Percentiles rank a stretch among this genome's conserved stretches.
These are phyloP conservation scores for Sphagnum fallax DNA, from an alignment of 228 moss, liverwort and hornwort species.

Conservation along the genomic window DNA sequence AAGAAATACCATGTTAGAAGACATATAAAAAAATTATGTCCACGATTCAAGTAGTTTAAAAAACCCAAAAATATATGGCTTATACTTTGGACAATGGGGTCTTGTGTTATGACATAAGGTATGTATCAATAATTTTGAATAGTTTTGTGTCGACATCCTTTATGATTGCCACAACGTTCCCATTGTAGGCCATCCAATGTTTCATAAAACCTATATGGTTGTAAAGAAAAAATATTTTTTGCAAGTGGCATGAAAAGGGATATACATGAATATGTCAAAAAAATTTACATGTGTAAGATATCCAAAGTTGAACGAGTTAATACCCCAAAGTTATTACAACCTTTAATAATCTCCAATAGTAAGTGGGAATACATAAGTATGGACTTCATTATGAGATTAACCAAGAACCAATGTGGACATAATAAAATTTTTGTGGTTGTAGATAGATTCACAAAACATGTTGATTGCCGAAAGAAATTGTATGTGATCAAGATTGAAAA, in stretches of 20 bases:
- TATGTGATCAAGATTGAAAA: neutral
- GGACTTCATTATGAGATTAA: conserved; percentile 5
- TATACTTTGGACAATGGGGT: neutral
- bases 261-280: neutral
- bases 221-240: neutral
- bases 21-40: neutral
- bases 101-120: neutral
- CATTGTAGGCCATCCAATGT: neutral
- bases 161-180: neutral
- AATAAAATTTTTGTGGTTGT: conserved; percentile 6
- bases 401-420: neutral
- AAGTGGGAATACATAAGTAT: neutral
- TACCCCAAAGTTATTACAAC: neutral
- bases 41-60: neutral
- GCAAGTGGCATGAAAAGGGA: neutral
- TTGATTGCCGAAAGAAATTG: neutral
- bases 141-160: neutral
- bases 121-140: neutral
- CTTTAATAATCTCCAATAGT: neutral
- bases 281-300: neutral
- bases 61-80: neutral
- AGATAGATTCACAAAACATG: conserved; percentile 1
- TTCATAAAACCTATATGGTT: conserved; percentile 2
- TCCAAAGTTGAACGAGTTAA: conserved; percentile 1
- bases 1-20: neutral